These are phyloP conservation scores for Hypoxylon sp. DNA, from an alignment of 2,329 filamentous ascomycete genomes.

Conservation along the genomic window DNA sequence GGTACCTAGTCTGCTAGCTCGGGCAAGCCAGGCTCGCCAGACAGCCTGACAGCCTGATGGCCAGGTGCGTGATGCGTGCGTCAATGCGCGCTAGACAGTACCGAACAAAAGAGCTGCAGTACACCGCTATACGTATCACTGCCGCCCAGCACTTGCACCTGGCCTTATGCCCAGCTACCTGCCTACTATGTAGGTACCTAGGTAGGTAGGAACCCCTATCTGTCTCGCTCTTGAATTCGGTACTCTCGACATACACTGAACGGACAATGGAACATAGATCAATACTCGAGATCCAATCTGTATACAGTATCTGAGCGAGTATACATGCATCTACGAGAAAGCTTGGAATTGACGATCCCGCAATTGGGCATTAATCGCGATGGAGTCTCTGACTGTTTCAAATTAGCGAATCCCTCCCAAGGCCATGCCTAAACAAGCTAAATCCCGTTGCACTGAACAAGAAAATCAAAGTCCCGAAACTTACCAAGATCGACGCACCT, in stretches of 20 bases:
- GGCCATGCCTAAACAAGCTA: conserved; percentile 39
- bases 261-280: too few species aligned
- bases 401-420: conserved; percentile 39
- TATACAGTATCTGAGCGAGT: too few species aligned
- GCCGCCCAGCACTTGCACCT: neutral
- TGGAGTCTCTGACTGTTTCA: conserved; percentile 44
- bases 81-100: conserved; percentile 4
- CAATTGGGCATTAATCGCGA: conserved; percentile 44
- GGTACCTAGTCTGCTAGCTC: too few species aligned
- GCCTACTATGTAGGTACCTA: too few species aligned
- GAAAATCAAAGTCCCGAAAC: conserved; percentile 30
- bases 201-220: too few species aligned
- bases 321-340: conserved; percentile 18
- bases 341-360: conserved; percentile 10
- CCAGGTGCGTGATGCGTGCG: conserved; percentile 3
- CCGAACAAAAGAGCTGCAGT: conserved; percentile 7
- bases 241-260: too few species aligned
- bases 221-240: too few species aligned
- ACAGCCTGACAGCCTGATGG: too few species aligned
- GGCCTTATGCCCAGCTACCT: neutral
- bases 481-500: conserved; percentile 36
- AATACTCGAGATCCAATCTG: too few species aligned
- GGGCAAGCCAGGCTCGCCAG: too few species aligned
- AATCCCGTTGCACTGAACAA: conserved; percentile 38
- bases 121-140: conserved; percentile 6